Evolutionary conservation across 306 rosid genomes (phyloP).

Genomic region (Malus sieversii): DNA sequence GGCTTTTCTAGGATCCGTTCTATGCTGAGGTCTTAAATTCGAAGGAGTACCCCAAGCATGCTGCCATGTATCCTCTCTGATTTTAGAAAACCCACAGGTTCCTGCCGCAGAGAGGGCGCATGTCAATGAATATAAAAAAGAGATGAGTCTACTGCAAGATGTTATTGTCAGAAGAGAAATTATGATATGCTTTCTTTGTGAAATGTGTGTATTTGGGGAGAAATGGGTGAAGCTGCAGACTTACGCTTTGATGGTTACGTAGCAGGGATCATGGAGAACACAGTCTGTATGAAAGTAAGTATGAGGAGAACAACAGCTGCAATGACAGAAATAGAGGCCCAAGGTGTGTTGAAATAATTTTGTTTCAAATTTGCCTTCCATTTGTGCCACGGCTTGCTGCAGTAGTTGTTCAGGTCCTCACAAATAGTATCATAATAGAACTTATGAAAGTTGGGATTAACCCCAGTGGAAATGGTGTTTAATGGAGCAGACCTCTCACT

Average conservation of each 20-base stretch:
- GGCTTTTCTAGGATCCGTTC: too few relatives aligned
- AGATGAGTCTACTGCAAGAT: background rate
- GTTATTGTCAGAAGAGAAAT: background rate
- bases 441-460: fast-evolving
- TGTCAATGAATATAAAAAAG: background rate
- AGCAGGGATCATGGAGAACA: background rate
- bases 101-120: background rate
- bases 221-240: too few relatives aligned
- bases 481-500: slow-evolving; percentile 1
- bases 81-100: too few relatives aligned
- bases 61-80: background rate
- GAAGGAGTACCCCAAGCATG: too few relatives aligned
- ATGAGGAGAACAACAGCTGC: background rate
- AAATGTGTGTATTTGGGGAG: too few relatives aligned
- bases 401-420: slow-evolving; percentile 12
- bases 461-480: slow-evolving; percentile 4
- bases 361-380: slow-evolving; percentile 16
- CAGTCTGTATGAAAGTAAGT: slow-evolving; percentile 11
- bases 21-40: too few relatives aligned
- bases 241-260: too few relatives aligned
- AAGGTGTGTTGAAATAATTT: slow-evolving; percentile 25
- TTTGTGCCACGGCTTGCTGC: background rate
- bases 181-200: too few relatives aligned
- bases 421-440: background rate
- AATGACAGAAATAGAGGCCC: slow-evolving; percentile 16